phyloP scores from a whole-genome alignment of 1,284 basidiomycete genomes.

The Chiua sp. region DNA sequence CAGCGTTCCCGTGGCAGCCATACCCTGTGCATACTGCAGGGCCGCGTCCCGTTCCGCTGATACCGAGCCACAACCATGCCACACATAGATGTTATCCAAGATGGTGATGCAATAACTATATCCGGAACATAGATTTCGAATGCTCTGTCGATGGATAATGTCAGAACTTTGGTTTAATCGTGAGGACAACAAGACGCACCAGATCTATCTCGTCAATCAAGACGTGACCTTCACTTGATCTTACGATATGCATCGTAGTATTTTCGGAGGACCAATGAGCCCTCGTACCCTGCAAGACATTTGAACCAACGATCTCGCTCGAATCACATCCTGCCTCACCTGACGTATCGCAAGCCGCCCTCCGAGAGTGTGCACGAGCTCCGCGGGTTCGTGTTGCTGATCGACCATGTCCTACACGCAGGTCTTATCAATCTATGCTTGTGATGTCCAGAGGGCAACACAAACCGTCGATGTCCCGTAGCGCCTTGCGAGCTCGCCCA shows the following conservation, averaged over 20 bases:
- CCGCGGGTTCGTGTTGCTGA: constrained; percentile 66
- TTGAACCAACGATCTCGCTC: constrained; percentile 10
- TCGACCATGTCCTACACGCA: constrained; percentile 49
- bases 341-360: constrained; percentile 71
- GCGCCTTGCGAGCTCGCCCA: constrained; percentile 70
- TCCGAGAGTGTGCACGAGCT: constrained; percentile 66
- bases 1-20: constrained; percentile 45
- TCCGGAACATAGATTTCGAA: constrained; percentile 76
- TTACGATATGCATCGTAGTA: constrained; percentile 77
- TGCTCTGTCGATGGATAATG: constrained; percentile 46
- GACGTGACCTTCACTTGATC: constrained; percentile 53
- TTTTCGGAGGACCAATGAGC: constrained; percentile 79
- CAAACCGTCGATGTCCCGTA: constrained; percentile 68
- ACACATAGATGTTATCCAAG: constrained; percentile 73
- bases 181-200: constrained; percentile 45
- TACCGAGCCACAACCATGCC: constrained; percentile 76
- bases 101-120: constrained; percentile 79
- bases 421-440: neutral
- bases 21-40: constrained; percentile 57
- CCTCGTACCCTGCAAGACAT: constrained; percentile 58
- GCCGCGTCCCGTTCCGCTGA: constrained; percentile 63
- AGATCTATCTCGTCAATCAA: constrained; percentile 77
- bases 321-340: constrained; percentile 41
- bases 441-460: neutral
- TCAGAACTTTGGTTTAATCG: neutral